A percentile compares a stretch with the other conserved stretches of the same genome.
These are phyloP conservation scores for Torulaspora pretoriensis DNA, from an alignment of 1,139 yeast genomes.

Conservation along the genomic window DNA sequence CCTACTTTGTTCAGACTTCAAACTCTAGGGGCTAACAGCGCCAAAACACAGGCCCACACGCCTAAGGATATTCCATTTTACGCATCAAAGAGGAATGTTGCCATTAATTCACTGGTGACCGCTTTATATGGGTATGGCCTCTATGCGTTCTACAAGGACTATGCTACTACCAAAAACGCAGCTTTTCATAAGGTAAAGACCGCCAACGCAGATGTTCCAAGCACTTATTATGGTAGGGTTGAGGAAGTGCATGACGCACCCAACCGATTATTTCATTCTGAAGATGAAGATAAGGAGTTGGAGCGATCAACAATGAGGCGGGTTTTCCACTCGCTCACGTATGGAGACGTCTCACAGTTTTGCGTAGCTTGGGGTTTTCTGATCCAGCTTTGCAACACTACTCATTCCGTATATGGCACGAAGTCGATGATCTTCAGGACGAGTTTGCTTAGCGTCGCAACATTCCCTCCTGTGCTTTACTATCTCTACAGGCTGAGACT, in stretches of 20 bases:
- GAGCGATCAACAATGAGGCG: conserved; percentile 12
- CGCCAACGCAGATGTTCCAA: conserved; percentile 7
- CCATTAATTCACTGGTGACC: conserved; percentile 17
- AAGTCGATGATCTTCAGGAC: conserved; percentile 18
- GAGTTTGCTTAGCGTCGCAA: conserved; percentile 17
- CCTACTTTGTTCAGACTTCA: conserved; percentile 9
- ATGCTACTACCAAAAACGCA: conserved; percentile 12
- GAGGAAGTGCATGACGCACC: conserved; percentile 19
- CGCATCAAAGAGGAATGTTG: conserved; percentile 16
- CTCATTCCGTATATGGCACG: conserved; percentile 21
- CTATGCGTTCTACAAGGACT: conserved; percentile 21
- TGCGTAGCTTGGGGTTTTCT: conserved; percentile 24
- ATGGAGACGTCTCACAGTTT: conserved; percentile 22
- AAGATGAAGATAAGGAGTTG: conserved; percentile 11
- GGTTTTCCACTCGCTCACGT: conserved; percentile 17
- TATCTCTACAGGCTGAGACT: conserved; percentile 10
- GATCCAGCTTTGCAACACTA: conserved; percentile 21
- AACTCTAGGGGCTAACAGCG: conserved; percentile 3
- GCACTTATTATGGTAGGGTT: conserved; percentile 7
- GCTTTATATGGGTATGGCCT: conserved; percentile 21
- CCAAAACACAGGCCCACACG: conserved; percentile 8
- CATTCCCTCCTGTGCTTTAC: conserved; percentile 20
- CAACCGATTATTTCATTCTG: conserved; percentile 17
- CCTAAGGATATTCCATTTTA: conserved; percentile 16
- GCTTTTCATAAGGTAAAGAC: conserved; percentile 6